Evolutionary conservation across 345 rosid species (phyloP), one percentile per base, ranked within the genome.

Genomic region (Acer yangbiense): DNA sequence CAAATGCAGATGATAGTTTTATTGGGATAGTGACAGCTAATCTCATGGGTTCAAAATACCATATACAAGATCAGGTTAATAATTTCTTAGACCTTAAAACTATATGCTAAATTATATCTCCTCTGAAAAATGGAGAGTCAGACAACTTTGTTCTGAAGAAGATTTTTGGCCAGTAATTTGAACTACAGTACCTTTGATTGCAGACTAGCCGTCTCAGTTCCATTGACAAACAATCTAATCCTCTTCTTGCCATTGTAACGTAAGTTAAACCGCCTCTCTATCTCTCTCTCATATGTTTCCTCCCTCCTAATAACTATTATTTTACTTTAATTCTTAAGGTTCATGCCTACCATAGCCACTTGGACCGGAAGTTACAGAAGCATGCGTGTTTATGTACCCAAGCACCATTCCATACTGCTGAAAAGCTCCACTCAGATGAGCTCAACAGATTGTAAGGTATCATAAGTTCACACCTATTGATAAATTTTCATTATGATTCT

Each of bases 31-130:
- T 91, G 82, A 91, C 94, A 18, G 91, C 99, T 69, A 95, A 93
- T 82, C 88, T 95, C 81, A 72, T 93, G 81, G 99, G 98, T 68
- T 91, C 98, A 52, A 92, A 91, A 76, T 95, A 93, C 86, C 89
- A 84, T 73, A 90, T 93, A 67, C 92, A 95, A 93, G 88, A 92
- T 81, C 94, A 91, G 94, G 97, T 88, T 78, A 75, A 44, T 0
- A 18, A 60, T 9, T 60, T 60, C 64, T n/a, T 21, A 46, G 29
- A 69, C 50, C 39, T 60, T 50, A 69, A 4, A 67, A 46, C 68
- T 25, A 2, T 32, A 41, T 9, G 25, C 0, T 20, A 52, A 21
- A 17, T 64, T 4, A 35, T 20, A 35, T 3, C 21, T 35, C 44
- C 18, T 72, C 55, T 20, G 23, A 13, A 55, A 7, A 32, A 62